A percentile compares a stretch with the other conserved stretches of the same genome.
phyloP scores from a whole-genome alignment of 2,329 filamentous ascomycete species.

The Fonsecaea multimorphosa region DNA sequence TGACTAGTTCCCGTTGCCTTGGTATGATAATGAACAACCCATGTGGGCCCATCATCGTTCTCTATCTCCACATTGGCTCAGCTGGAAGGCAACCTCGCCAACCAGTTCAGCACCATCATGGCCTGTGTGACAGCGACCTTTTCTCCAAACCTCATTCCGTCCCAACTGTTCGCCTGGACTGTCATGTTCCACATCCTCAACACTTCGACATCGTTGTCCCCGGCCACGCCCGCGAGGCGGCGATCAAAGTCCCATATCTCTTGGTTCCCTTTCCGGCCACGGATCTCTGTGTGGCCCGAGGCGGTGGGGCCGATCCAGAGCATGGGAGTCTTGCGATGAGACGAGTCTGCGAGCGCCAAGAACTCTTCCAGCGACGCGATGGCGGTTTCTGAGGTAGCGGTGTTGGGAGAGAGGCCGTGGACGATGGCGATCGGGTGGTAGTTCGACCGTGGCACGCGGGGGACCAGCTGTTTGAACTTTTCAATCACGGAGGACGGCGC shows the following conservation, averaged over 20 bases:
- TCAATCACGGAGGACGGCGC: slow-evolving; percentile 41
- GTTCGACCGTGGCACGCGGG: slow-evolving; percentile 39
- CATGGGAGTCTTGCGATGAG: slow-evolving; percentile 49
- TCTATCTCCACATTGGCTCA: too few relatives aligned
- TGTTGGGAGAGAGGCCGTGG: slow-evolving; percentile 47
- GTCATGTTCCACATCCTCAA: slow-evolving; percentile 54
- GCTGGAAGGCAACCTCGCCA: slow-evolving; percentile 31
- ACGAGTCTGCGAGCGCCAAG: slow-evolving; percentile 45
- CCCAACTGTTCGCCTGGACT: slow-evolving; percentile 48
- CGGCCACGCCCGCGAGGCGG: slow-evolving; percentile 45
- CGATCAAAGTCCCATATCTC: slow-evolving; percentile 50
- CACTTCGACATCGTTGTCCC: slow-evolving; percentile 47
- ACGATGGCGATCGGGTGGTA: slow-evolving; percentile 52
- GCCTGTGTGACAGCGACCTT: slow-evolving; percentile 52
- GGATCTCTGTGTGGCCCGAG: slow-evolving; percentile 46
- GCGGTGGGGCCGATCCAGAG: slow-evolving; percentile 52
- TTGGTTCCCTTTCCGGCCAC: slow-evolving; percentile 43
- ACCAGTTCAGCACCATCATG: slow-evolving; percentile 49
- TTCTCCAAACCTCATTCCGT: slow-evolving; percentile 49
- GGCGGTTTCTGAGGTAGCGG: slow-evolving; percentile 43
- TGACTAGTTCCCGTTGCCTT: not conserved
- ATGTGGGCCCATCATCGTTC: too few relatives aligned
- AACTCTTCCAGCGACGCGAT: slow-evolving; percentile 50
- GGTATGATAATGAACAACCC: too few relatives aligned
- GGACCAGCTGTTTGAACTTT: slow-evolving; percentile 44